Conservation (phyloP, 306 rosid species). For the Ziziphus jujuba region DNA sequence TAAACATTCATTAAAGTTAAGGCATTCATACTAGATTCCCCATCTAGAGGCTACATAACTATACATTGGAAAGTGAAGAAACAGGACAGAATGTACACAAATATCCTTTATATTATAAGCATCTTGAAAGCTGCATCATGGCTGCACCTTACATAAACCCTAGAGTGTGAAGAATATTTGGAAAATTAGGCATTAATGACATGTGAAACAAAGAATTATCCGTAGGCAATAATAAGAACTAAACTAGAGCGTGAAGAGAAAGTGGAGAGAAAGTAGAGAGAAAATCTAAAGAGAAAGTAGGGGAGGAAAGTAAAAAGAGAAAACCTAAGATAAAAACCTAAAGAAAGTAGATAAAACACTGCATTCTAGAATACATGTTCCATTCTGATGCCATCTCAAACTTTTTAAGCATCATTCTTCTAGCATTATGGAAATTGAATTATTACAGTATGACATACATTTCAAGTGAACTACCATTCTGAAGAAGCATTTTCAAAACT, state of each 20-base stretch:
- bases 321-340: too few species aligned
- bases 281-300: too few species aligned
- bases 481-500: constrained; percentile 35
- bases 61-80: background rate
- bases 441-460: constrained; percentile 52
- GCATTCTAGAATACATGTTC: background rate
- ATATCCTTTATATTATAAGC: background rate
- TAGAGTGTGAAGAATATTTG: too few species aligned
- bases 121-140: too few species aligned
- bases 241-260: too few species aligned
- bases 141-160: too few species aligned
- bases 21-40: background rate
- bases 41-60: background rate
- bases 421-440: constrained; percentile 11
- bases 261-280: too few species aligned
- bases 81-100: background rate
- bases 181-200: too few species aligned
- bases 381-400: constrained; percentile 7
- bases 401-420: background rate
- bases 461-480: constrained; percentile 46
- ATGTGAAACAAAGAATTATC: too few species aligned
- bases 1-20: background rate
- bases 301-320: too few species aligned
- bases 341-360: too few species aligned
- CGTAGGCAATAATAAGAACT: too few species aligned